These are phyloP conservation scores for Phytophthora melonis DNA, from an alignment of 352 stramenopile genomes.

Conservation along the genomic window DNA sequence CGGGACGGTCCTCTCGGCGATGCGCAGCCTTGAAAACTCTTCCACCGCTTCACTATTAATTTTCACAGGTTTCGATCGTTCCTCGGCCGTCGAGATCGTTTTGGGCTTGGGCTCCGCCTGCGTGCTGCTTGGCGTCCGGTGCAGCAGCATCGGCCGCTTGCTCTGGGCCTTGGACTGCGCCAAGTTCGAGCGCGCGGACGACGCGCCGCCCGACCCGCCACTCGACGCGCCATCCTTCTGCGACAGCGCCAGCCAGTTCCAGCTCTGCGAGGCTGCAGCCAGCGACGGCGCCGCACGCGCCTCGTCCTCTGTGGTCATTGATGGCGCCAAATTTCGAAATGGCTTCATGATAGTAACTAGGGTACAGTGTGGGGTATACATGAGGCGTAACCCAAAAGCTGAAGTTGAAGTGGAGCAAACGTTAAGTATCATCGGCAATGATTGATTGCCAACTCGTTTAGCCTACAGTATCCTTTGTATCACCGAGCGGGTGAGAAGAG, in stretches of 20 bases:
- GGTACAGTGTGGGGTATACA: slow-evolving; percentile 3
- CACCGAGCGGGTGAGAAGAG: slow-evolving; percentile 19
- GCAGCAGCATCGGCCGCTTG: slow-evolving; percentile 32
- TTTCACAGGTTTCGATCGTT: slow-evolving; percentile 22
- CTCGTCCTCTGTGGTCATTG: slow-evolving; percentile 20
- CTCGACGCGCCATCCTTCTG: slow-evolving; percentile 23
- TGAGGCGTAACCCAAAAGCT: slow-evolving; percentile 9
- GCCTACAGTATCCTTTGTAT: not conserved
- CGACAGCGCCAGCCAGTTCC: slow-evolving; percentile 66
- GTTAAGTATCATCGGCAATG: no score
- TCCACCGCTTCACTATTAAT: slow-evolving; percentile 42
- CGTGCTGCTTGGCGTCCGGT: slow-evolving; percentile 14
- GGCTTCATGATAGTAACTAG: not conserved
- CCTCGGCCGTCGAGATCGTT: slow-evolving; percentile 27
- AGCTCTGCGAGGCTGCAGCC: slow-evolving; percentile 35
- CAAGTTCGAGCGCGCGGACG: slow-evolving; percentile 21
- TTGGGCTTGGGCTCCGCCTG: slow-evolving; percentile 17
- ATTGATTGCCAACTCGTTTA: not conserved
- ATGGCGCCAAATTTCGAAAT: slow-evolving; percentile 24
- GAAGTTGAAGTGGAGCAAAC: slow-evolving; percentile 18
- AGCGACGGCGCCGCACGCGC: slow-evolving; percentile 10
- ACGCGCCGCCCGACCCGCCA: slow-evolving; percentile 17
- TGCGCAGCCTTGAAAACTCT: slow-evolving; percentile 69
- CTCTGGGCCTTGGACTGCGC: slow-evolving; percentile 12
- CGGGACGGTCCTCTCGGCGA: slow-evolving; percentile 61